A percentile compares a stretch with the other conserved stretches of the same genome.
phyloP scores from a whole-genome alignment of 192 early-diverging fungal genomes.

The Rhizophlyctis rosea region DNA sequence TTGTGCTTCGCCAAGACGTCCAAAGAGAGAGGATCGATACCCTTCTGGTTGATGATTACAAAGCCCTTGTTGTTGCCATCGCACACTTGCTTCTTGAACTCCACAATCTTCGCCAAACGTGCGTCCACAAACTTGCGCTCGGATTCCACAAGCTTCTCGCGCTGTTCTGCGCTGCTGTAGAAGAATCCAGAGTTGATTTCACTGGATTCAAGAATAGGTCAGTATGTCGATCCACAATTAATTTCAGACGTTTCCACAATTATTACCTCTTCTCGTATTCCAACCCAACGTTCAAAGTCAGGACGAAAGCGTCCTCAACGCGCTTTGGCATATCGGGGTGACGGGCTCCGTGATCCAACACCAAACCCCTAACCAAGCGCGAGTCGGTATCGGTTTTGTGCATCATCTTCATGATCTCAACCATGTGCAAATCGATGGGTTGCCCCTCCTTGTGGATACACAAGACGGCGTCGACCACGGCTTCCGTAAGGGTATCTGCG shows the following conservation, averaged over 20 bases:
- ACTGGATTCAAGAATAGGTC: conserved; percentile 24
- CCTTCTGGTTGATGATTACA: conserved; percentile 99
- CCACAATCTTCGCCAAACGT: conserved; percentile 89
- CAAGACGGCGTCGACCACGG: conserved; percentile 94
- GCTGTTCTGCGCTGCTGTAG: conserved; percentile 96
- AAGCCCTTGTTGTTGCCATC: conserved; percentile 83
- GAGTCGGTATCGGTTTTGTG: conserved; percentile 98
- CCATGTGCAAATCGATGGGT: conserved; percentile 98
- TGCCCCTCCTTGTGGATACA: conserved; percentile 73
- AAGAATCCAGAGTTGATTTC: conserved; percentile 99
- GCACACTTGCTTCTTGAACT: conserved; percentile 96
- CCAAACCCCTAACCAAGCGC: conserved; percentile 86
- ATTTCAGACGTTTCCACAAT: conserved; percentile 7
- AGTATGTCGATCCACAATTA: background rate
- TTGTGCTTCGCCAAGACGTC: conserved; percentile 94
- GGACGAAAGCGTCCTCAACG: conserved; percentile 81
- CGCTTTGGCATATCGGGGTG: conserved; percentile 99
- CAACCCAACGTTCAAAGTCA: conserved; percentile 95
- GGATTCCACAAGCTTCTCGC: conserved; percentile 96
- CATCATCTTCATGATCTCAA: conserved; percentile 99
- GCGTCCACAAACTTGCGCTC: conserved; percentile 95
- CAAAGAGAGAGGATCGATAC: conserved; percentile 95
- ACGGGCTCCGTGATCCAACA: conserved; percentile 97
- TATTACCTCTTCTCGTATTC: conserved; percentile 97
- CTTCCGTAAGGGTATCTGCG: conserved; percentile 92